Evolutionary conservation across 1,139 yeast genomes (phyloP), one percentile per base, ranked within the genome.

Genomic region (Diutina siamensis): DNA sequence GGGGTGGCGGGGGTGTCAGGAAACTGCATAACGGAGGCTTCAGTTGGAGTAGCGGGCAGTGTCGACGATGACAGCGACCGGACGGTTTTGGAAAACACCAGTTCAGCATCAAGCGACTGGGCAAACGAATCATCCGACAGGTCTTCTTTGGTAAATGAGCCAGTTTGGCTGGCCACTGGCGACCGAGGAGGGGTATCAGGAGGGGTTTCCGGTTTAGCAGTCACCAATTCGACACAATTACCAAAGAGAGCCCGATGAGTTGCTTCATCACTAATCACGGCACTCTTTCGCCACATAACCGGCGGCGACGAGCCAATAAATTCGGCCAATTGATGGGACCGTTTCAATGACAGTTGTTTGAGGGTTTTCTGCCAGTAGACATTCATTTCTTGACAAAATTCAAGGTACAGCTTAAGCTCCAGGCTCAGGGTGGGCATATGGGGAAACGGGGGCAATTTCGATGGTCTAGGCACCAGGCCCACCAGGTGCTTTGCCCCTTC

Each of bases 1-100:
- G 42, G 42, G 21, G 42, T 38, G 7, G 5, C 25, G 8, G 42
- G 42, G 32, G 42, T 38, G 17, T 38, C 42, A n/a, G 42, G 42
- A 35, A 35, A 8, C 20, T n/a, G 9, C 15, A n/a, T 13, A n/a
- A 31, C 34, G n/a, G n/a, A n/a, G n/a, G 4, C 34, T 31, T 31
- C 34, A 7, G 18, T 20, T 12, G 40, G 40, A 3, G 42, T 22
- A 12, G 42, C 17, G 13, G 32, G 42, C 32, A 25, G 31, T 12
- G 42, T 38, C 33, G 34, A 31, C 4, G 34, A n/a, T n/a, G 15
- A 12, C 34, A 31, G 15, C 12, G 34, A 31, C 5, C 12, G 4
- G 4, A 21, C 17, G 32, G 28, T 25, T 3, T 27, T 25, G 19
- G 28, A 25, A 13, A 38, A 38, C 8, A 38, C 28, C 42, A 38